Evolutionary conservation across 306 rosid genomes (phyloP), one percentile per base, ranked within the genome.

Genomic region (Castanea mollissima): DNA sequence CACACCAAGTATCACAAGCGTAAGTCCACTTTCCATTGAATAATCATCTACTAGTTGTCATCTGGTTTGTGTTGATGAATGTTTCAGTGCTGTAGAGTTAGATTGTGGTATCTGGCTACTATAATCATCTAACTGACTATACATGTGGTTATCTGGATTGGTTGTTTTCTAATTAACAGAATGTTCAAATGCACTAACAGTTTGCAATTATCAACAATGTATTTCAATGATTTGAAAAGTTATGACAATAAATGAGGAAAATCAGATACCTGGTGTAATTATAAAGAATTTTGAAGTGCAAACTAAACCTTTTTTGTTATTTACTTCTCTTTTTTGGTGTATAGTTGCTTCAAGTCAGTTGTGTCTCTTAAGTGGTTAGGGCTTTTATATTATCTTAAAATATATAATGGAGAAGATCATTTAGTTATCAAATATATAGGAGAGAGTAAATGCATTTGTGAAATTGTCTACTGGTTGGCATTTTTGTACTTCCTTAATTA

Each of bases 1-100:
- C 99, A 96, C 85, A 96, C 99, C 59, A 93, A 96, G 83, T 96
- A 96, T 86, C 99, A 93, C 88, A 96, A 96, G 83, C 99, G 99
- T 96, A 91, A 93, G 98, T 87, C 76, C 76, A 62, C 78, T 83
- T 81, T 57, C 76, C 74, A 54, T 76, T 62, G 80, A 77, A 71
- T 38, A 31, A 18, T 29, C 76, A 35, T 65, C 49, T 27, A 18
- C 62, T 77, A 7, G 54, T 15, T 38, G 12, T 69, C 68, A 38
- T 72, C 81, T 81, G 21, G 34, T 51, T 64, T 55, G 59, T 75
- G 76, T 75, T 18, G 41, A 58, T 82, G 57, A 41, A 41, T 75
- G 31, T 70, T 34, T 77, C 14, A 23, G 5, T 51, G 32, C 55
- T 77, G 59, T 57, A 25, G 72, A 31, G 29, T 52, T 41, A 23